Evolutionary conservation across 306 rosid species (phyloP), one percentile per base, ranked within the genome.

Genomic region (Corylus heterophylla): DNA sequence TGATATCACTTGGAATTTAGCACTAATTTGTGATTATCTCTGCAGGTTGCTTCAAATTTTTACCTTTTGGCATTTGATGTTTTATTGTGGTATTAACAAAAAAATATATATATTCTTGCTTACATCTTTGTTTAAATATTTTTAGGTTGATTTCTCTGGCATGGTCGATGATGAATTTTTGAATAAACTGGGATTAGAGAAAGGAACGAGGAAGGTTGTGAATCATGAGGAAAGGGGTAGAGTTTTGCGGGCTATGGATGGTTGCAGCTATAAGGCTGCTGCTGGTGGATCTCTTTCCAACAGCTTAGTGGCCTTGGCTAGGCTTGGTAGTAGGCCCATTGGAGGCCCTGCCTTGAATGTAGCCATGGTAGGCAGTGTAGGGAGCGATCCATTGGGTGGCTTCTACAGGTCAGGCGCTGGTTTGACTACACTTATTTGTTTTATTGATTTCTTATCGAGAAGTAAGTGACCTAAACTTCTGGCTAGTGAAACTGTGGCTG

Each of bases 231-330:
- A 91, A 84, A 89, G 98, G 76, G 98, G 98, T 25, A 85, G 92
- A 83, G 94, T 92, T 73, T 89, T 95, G 89, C 89, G 78, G 82
- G 98, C 98, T 44, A 95, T 95, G 98, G 98, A 95, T 77, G 98
- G 98, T 20, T 87, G 97, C 79, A 91, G 85, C 92, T 95, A 95
- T 84, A 95, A 92, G 85, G 98, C 98, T 12, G 98, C 98, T 1
- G 98, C 98, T 27, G 98, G 98, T 67, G 98, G 98, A 45, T 95
- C 98, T 50, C 98, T 95, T 69, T 95, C 98, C 8, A 95, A 95
- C 88, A 95, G 83, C 78, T 87, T 95, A 64, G 98, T 92, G 74
- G 98, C 98, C 76, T 83, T 95, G 76, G 98, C 98, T 13, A 89
- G 98, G 90, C 94, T 95, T 80, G 98, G 96, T 69, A 55, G 67